These are phyloP conservation scores for Ophiostoma novo-ulmi DNA, from an alignment of 2,329 filamentous ascomycete genomes.

Conservation along the genomic window DNA sequence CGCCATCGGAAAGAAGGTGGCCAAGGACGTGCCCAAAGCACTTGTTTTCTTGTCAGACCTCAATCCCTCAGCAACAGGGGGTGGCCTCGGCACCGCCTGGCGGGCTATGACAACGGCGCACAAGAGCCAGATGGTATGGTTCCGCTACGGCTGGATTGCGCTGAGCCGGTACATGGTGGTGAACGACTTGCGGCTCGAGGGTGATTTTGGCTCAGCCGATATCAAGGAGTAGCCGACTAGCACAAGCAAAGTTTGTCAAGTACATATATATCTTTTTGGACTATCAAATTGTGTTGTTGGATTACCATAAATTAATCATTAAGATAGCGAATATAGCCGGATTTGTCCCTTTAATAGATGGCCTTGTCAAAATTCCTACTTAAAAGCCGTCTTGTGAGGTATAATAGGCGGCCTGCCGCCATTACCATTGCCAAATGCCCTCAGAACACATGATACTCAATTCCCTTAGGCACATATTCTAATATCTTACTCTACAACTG, in stretches of 20 bases:
- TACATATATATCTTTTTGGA: too few relatives aligned
- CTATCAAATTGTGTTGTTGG: too few relatives aligned
- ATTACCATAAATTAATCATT: too few relatives aligned
- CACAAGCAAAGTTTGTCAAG: slow-evolving; percentile 35
- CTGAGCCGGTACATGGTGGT: slow-evolving; percentile 92
- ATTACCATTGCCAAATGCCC: too few relatives aligned
- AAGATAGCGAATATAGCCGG: background rate
- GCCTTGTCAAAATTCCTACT: too few relatives aligned
- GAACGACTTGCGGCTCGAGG: slow-evolving; percentile 69
- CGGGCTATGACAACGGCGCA: slow-evolving; percentile 86
- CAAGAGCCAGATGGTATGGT: slow-evolving; percentile 97
- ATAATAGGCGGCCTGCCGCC: too few relatives aligned
- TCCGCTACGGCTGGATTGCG: slow-evolving; percentile 90
- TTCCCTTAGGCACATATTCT: too few relatives aligned
- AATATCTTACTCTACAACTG: too few relatives aligned
- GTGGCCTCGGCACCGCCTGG: slow-evolving; percentile 57
- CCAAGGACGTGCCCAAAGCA: slow-evolving; percentile 48
- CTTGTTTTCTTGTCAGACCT: slow-evolving; percentile 62
- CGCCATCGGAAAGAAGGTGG: slow-evolving; percentile 33
- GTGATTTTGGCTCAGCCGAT: slow-evolving; percentile 30
- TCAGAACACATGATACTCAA: too few relatives aligned
- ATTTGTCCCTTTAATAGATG: background rate
- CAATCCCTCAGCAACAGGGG: slow-evolving; percentile 45
- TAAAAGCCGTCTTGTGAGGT: too few relatives aligned
- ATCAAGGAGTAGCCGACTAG: slow-evolving; percentile 27